A percentile compares a stretch with the other conserved stretches of the same genome.
Conservation (phyloP, 345 rosid genomes). For the Bretschneidera sinensis region DNA sequence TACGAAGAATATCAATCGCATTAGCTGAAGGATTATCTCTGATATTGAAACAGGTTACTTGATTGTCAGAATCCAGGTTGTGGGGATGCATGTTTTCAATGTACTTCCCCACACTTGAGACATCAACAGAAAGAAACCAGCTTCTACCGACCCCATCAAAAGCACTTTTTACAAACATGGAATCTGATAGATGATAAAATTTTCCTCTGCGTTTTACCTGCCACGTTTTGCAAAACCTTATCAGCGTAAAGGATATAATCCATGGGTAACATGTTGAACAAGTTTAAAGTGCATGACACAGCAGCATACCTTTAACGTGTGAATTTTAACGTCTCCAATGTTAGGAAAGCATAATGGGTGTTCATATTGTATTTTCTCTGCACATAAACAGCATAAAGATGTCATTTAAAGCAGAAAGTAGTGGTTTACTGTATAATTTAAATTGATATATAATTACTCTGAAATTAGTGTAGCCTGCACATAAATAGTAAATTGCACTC, state of each 20-base stretch:
- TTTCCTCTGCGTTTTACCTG: conserved; percentile 46
- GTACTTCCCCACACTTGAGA: conserved; percentile 21
- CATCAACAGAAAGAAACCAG: conserved; percentile 60
- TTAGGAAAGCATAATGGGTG: conserved; percentile 48
- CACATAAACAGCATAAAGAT: conserved; percentile 10
- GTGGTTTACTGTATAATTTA: neutral
- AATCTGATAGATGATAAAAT: conserved; percentile 46
- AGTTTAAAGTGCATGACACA: neutral
- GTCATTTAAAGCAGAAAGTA: conserved; percentile 8
- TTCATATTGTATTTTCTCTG: conserved; percentile 45
- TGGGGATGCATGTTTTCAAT: conserved; percentile 2
- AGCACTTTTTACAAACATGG: conserved; percentile 41
- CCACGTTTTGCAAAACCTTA: conserved; percentile 9
- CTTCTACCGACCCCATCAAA: conserved; percentile 31
- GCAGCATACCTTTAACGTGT: conserved; percentile 45
- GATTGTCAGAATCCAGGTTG: conserved; percentile 4
- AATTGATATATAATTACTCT: neutral
- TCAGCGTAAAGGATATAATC: neutral
- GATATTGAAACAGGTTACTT: conserved; percentile 6
- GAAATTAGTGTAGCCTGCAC: neutral
- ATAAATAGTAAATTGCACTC: too few species aligned
- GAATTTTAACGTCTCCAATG: conserved; percentile 37
- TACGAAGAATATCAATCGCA: conserved; percentile 18
- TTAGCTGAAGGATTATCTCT: conserved; percentile 11
- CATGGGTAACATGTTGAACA: neutral